Conservation (phyloP, 805 yeast genomes). For the Ogataea saltuana region DNA sequence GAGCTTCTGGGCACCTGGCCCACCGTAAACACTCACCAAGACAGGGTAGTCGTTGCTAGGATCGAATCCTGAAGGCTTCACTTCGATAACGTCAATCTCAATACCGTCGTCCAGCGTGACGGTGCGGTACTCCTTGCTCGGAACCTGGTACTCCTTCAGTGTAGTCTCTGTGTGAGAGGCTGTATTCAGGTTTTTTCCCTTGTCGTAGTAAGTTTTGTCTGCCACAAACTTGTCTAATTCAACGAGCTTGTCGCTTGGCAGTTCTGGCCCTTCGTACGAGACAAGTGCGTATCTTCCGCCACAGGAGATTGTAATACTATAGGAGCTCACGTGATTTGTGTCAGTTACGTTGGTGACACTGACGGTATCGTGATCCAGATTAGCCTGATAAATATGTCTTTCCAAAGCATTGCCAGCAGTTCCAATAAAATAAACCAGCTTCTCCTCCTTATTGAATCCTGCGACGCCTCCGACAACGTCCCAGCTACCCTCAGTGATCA, state of each 20-base stretch:
- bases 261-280: conserved; percentile 47
- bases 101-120: conserved; percentile 38
- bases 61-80: conserved; percentile 58
- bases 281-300: conserved; percentile 55
- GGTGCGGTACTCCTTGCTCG: conserved; percentile 45
- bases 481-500: conserved; percentile 49
- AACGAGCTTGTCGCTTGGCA: conserved; percentile 48
- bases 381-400: conserved; percentile 58
- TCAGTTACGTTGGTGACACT: conserved; percentile 31
- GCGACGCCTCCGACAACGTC: conserved; percentile 52
- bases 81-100: conserved; percentile 55
- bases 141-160: conserved; percentile 45
- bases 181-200: conserved; percentile 19
- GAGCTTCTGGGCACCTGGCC: conserved; percentile 73
- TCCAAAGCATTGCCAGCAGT: conserved; percentile 57
- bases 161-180: conserved; percentile 13
- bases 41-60: conserved; percentile 53
- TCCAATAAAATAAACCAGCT: conserved; percentile 55
- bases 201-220: conserved; percentile 13
- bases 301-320: conserved; percentile 52
- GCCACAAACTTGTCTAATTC: conserved; percentile 22
- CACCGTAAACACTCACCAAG: conserved; percentile 72
- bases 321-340: conserved; percentile 44
- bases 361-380: conserved; percentile 34
- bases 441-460: conserved; percentile 47